Conservation (phyloP, 2,329 filamentous ascomycete genomes). For the Zasmidium citrigriseum region DNA sequence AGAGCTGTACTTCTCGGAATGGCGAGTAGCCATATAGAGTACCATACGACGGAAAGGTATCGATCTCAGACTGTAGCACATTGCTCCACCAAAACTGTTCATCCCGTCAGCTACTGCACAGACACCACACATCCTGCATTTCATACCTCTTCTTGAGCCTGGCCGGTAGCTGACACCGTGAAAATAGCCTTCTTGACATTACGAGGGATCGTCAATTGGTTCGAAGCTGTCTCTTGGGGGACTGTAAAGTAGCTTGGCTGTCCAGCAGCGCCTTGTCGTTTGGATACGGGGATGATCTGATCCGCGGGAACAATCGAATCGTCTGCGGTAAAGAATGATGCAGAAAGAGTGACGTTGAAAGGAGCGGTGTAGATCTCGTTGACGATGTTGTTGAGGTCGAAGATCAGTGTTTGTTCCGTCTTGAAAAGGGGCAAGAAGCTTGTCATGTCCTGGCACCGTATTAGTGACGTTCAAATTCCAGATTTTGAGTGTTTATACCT, state of each 20-base stretch:
- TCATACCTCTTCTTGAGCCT: constrained; percentile 65
- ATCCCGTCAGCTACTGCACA: not conserved
- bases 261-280: constrained; percentile 51
- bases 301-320: constrained; percentile 54
- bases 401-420: constrained; percentile 70
- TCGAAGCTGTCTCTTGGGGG: constrained; percentile 63
- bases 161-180: constrained; percentile 75
- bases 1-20: constrained; percentile 76
- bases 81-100: constrained; percentile 78
- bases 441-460: constrained; percentile 61
- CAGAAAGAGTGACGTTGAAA: constrained; percentile 74
- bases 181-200: constrained; percentile 71
- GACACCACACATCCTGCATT: not conserved
- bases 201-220: constrained; percentile 62
- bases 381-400: constrained; percentile 75
- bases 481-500: constrained; percentile 39
- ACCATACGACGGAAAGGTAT: constrained; percentile 59
- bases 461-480: not conserved
- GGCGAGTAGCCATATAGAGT: constrained; percentile 67
- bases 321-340: constrained; percentile 65
- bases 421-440: constrained; percentile 70
- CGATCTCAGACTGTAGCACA: constrained; percentile 62
- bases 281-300: constrained; percentile 66
- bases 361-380: constrained; percentile 69
- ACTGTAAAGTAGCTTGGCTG: constrained; percentile 67